phyloP scores from a whole-genome alignment of 805 yeast genomes.

The Kuraishia capsulata region DNA sequence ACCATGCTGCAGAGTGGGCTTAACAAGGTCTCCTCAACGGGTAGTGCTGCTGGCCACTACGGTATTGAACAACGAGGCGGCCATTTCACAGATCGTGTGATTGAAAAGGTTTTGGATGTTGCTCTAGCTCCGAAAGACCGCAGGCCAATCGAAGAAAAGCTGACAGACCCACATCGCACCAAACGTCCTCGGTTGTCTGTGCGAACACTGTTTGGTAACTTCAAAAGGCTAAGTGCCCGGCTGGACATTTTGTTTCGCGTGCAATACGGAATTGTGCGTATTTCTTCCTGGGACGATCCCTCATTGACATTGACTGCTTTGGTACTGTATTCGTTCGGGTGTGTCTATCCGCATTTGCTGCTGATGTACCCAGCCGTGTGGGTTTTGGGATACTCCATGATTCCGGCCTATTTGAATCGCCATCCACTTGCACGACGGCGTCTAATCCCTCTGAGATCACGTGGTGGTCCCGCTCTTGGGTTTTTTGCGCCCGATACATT shows the following conservation, averaged over 20 bases:
- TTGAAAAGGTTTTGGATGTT: constrained; percentile 43
- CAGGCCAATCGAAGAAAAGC: constrained; percentile 28
- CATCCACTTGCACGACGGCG: constrained; percentile 51
- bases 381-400: constrained; percentile 46
- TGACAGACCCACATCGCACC: constrained; percentile 34
- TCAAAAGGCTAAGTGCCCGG: constrained; percentile 45
- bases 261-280: constrained; percentile 51
- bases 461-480: constrained; percentile 48
- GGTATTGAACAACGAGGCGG: constrained; percentile 8
- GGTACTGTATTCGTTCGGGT: constrained; percentile 53
- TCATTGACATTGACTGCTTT: constrained; percentile 55
- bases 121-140: constrained; percentile 42
- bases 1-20: neutral
- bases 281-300: constrained; percentile 71
- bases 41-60: neutral
- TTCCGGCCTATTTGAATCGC: constrained; percentile 60
- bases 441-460: constrained; percentile 31
- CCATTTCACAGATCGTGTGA: constrained; percentile 50
- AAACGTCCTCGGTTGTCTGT: constrained; percentile 49
- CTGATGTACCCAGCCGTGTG: constrained; percentile 53
- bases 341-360: constrained; percentile 64
- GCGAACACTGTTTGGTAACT: constrained; percentile 43
- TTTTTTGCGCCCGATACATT: constrained; percentile 12
- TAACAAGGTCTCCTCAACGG: neutral
- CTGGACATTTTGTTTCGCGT: constrained; percentile 48